phyloP scores from a whole-genome alignment of 345 rosid genomes.

The Turritis glabra region DNA sequence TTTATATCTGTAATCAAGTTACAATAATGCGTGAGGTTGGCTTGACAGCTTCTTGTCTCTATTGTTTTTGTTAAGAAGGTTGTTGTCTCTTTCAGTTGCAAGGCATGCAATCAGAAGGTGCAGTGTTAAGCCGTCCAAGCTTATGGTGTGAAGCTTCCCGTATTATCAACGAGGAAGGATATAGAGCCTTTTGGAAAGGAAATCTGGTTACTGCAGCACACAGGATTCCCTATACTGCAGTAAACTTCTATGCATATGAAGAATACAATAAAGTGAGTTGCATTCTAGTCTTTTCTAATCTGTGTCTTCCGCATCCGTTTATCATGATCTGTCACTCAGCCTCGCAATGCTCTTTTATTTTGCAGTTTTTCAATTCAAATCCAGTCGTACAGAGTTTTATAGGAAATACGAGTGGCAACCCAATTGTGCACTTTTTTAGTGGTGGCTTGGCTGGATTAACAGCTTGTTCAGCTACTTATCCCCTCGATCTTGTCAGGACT shows the following conservation, averaged over 20 bases:
- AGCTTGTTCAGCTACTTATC: conserved; percentile 89
- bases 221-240: conserved; percentile 84
- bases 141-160: conserved; percentile 89
- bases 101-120: conserved; percentile 90
- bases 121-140: conserved; percentile 58
- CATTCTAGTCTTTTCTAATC: neutral
- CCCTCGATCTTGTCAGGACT: conserved; percentile 95
- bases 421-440: conserved; percentile 64
- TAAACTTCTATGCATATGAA: conserved; percentile 84
- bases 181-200: conserved; percentile 97
- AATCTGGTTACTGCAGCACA: conserved; percentile 88
- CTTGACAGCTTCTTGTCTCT: conserved; percentile 1
- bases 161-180: conserved; percentile 78
- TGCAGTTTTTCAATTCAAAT: conserved; percentile 63
- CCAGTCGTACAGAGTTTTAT: conserved; percentile 42
- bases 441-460: conserved; percentile 97
- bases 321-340: conserved; percentile 12
- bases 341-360: conserved; percentile 12
- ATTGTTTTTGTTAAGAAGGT: neutral
- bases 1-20: neutral
- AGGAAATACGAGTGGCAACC: conserved; percentile 42
- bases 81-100: conserved; percentile 73
- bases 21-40: neutral
- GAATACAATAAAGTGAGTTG: conserved; percentile 64
- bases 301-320: neutral